A percentile compares a stretch with the other conserved stretches of the same genome.
Conservation (phyloP, 192 early-diverging fungal genomes). For the Coemansia sp. region DNA sequence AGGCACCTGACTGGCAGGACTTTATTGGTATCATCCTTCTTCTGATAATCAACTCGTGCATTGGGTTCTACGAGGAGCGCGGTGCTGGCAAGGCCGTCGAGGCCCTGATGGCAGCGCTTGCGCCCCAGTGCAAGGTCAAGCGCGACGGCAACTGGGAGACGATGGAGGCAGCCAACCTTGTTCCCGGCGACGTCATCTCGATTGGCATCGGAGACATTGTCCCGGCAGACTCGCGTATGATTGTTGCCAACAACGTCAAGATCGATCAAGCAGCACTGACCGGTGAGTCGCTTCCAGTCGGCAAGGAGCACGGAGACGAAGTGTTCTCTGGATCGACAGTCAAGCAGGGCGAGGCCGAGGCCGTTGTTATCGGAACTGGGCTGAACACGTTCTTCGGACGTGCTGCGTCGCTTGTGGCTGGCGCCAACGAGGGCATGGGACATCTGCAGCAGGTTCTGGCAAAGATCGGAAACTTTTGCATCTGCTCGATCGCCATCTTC, state of each 20-base stretch:
- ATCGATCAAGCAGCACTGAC: constrained; percentile 74
- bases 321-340: constrained; percentile 77
- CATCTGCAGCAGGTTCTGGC: constrained; percentile 73
- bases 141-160: constrained; percentile 79
- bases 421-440: constrained; percentile 71
- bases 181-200: constrained; percentile 88
- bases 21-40: constrained; percentile 82
- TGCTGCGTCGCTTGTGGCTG: constrained; percentile 73
- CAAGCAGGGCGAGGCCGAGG: constrained; percentile 79
- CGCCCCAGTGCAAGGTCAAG: constrained; percentile 85
- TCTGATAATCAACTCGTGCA: constrained; percentile 79
- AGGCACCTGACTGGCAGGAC: constrained; percentile 79
- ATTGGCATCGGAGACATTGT: constrained; percentile 87
- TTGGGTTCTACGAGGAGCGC: constrained; percentile 89
- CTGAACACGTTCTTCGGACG: constrained; percentile 83
- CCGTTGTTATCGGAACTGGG: constrained; percentile 77
- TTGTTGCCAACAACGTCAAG: constrained; percentile 64
- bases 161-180: constrained; percentile 73
- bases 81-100: constrained; percentile 90
- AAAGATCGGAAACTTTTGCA: constrained; percentile 78
- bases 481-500: constrained; percentile 72
- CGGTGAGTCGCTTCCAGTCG: constrained; percentile 71
- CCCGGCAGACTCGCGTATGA: constrained; percentile 82
- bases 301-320: constrained; percentile 70
- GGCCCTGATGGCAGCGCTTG: constrained; percentile 90